Percentiles rank a stretch among this genome's conserved stretches.
Conservation (phyloP, 805 yeast genomes). For the Ogataea nitratoaversa region DNA sequence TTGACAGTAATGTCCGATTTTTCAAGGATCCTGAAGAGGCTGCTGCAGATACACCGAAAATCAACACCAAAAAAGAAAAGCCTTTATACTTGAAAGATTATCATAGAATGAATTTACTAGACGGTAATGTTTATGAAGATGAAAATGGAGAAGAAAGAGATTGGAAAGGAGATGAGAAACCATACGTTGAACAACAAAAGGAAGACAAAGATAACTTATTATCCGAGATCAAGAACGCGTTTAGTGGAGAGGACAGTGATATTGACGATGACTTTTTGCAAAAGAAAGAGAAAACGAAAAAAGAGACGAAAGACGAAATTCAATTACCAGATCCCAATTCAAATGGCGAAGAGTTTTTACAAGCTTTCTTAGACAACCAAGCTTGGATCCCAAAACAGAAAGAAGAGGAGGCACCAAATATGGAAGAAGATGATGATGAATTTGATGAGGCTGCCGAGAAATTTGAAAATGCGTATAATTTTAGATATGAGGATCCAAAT, state of each 20-base stretch:
- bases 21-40: constrained; percentile 60
- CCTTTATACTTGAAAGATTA: constrained; percentile 91
- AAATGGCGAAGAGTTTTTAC: constrained; percentile 66
- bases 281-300: constrained; percentile 48
- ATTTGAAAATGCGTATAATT: constrained; percentile 90
- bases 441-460: constrained; percentile 90
- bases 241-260: constrained; percentile 45
- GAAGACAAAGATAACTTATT: constrained; percentile 74
- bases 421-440: constrained; percentile 72
- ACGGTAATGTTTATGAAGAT: constrained; percentile 56
- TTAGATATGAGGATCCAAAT: constrained; percentile 89
- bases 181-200: constrained; percentile 69
- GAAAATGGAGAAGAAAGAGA: constrained; percentile 46
- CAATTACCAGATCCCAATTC: constrained; percentile 61
- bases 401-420: constrained; percentile 36
- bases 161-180: constrained; percentile 52
- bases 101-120: constrained; percentile 77
- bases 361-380: constrained; percentile 65
- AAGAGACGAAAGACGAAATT: constrained; percentile 18
- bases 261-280: constrained; percentile 46
- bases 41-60: constrained; percentile 22
- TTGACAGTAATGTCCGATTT: constrained; percentile 68
- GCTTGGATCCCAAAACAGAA: constrained; percentile 88
- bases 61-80: constrained; percentile 45
- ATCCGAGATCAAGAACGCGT: constrained; percentile 70